Base-by-base conservation (phyloP, 768 basidiomycete species). In the Dentipellis sp. region DNA sequence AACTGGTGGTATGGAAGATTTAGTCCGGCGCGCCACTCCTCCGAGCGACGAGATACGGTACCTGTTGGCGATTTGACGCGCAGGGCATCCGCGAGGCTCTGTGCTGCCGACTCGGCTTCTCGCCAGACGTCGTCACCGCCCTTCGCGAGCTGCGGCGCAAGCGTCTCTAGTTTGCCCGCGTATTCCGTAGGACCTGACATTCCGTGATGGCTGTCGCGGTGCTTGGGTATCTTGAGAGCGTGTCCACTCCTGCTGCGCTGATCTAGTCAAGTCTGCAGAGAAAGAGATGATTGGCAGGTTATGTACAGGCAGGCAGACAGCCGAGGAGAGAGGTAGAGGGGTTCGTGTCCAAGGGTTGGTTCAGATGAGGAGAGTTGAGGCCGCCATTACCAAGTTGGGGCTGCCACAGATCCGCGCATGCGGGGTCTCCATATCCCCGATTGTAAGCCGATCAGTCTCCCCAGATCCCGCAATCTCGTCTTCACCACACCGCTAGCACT, bases 1-100 rank as follows among this genome's bases (percentile, higher is more conserved):
- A 60, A 78, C 86, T 87, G 66, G 51, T 56, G 37, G 19, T 19
- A 16, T 16, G 23, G 11, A n/a, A 52, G 37, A 37, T 7, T 39
- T 21, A 38, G 37, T 50, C 17, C 22, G 17, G 11, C n/a, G 21
- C 45, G 5, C 39, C 8, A 19, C 10, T 19, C 9, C 23, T 23
- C 19, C 22, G 16, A 14, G 23, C 48, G 22, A 23, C 2, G 48
- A 21, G 19, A 23, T 21, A 22, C 19, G 19, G 48, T 23, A 45
- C 42, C 42, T 10, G n/a, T 22, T 17, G 21, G 48, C 14, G 19
- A 16, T 22, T 50, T 50, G 19, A 50, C 29, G 17, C 48, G 48
- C 9, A 50, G 48, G 10, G 48, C 29, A 35, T 50, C 23, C 19
- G 48, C 48, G 19, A 50, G 48, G 10, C 16, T 35, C 48, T 50